Conservation (phyloP, 1,284 basidiomycete genomes). For the Mycena sp. region DNA sequence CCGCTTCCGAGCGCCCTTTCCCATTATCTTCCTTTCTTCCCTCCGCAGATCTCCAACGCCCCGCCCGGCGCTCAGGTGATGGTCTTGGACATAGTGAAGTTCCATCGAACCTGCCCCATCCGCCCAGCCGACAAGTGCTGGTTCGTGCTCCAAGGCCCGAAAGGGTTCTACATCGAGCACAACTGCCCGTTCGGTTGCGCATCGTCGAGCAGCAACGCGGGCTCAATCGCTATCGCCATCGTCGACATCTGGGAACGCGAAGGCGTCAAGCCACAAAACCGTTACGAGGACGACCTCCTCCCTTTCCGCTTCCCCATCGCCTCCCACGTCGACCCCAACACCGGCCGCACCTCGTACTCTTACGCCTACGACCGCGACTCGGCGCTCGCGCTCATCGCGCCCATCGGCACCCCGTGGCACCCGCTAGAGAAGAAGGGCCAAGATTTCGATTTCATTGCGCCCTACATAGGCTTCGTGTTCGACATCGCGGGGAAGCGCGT, state of each 20-base stretch:
- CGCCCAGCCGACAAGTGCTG: background rate
- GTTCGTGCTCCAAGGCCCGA: background rate
- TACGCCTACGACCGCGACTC: background rate
- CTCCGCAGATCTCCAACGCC: background rate
- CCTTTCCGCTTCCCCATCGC: background rate
- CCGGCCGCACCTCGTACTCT: background rate
- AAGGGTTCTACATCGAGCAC: slow-evolving; percentile 18
- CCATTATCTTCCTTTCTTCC: background rate
- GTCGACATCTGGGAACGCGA: slow-evolving; percentile 22
- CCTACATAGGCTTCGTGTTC: background rate
- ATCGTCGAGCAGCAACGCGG: slow-evolving; percentile 32
- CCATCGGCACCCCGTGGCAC: background rate
- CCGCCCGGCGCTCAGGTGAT: background rate
- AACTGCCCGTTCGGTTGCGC: slow-evolving; percentile 33
- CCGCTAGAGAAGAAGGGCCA: background rate
- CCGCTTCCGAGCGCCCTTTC: no score
- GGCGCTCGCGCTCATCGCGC: background rate
- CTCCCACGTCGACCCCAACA: background rate
- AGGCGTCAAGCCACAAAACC: slow-evolving; percentile 1
- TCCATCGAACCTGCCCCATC: background rate
- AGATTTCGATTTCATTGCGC: background rate
- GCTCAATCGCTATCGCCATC: slow-evolving; percentile 32
- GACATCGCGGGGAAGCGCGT: background rate
- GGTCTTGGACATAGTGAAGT: background rate
- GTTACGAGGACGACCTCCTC: slow-evolving; percentile 34